Base-by-base conservation (phyloP, 176 grass and related monocot genomes). In the Saccharum spontaneum region DNA sequence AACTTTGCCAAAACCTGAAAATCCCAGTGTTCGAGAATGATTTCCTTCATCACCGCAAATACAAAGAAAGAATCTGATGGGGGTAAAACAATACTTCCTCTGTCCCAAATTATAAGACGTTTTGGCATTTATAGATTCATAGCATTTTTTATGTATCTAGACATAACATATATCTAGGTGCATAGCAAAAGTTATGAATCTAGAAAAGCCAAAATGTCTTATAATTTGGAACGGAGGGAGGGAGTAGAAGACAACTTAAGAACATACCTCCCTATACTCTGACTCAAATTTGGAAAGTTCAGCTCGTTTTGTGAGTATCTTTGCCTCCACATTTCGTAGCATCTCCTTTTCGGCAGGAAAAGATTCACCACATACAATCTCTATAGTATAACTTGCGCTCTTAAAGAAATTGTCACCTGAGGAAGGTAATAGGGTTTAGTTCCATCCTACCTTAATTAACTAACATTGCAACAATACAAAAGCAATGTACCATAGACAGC, bases 381-480 rank as follows among this genome's bases (percentile, higher is more conserved):
- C 97, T 86, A 99, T 89, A 28, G 86, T 97, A 92, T 99, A 99
- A 82, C 63, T 99, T 82, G 84, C 91, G 73, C 90, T 97, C 86
- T 82, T 97, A 63, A 99, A 99, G 87, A 99, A 99, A 88, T 99
- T 99, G 77, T 99, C 97, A 63, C 97, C 97, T 99, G 71, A 65
- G 78, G 82, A 41, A 82, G 84, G 71, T 9, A 78, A 57, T 64
- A 30, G 5, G 73, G 43, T 79, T 76, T 41, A 74, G 57, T 40
- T 76, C 8, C 9, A 2, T 24, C 38, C 8, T 66, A 11, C 67
- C 64, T 81, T 23, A 81, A 22, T 43, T 63, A 83, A 78, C 68
- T n/a, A 77, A 12, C 9, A 30, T 24, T 78, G 64, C 57, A 70
- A 12, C 69, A 67, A 37, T 26, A 5, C 83, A 64, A 44, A 79